Evolutionary conservation across 2,329 filamentous ascomycete species (phyloP).

Genomic region (Ophiocordyceps sinensis): DNA sequence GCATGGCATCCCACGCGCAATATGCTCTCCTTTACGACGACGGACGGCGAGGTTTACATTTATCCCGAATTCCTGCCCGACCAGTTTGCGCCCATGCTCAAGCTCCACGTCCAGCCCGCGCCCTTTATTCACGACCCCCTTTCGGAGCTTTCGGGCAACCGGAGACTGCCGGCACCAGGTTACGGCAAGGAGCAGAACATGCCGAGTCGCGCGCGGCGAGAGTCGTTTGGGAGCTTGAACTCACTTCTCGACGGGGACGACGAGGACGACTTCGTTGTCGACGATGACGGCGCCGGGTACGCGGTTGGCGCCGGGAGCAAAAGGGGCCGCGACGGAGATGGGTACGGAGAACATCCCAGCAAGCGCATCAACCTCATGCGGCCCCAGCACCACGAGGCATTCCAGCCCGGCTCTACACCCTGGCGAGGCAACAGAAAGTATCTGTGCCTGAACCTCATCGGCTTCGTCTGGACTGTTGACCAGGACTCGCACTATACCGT

Average conservation of each 20-base stretch:
- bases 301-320: constrained; percentile 40
- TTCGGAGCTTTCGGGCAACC: constrained; percentile 53
- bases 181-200: constrained; percentile 34
- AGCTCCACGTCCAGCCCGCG: constrained; percentile 52
- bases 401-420: constrained; percentile 88
- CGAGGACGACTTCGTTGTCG: constrained; percentile 74
- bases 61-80: constrained; percentile 54
- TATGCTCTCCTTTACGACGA: constrained; percentile 79
- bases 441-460: constrained; percentile 81
- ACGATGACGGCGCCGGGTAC: constrained; percentile 92
- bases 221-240: constrained; percentile 65
- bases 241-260: constrained; percentile 57
- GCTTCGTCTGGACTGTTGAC: constrained; percentile 93
- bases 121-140: constrained; percentile 77
- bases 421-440: constrained; percentile 94
- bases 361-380: constrained; percentile 36
- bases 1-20: constrained; percentile 88
- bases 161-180: constrained; percentile 35
- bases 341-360: constrained; percentile 23
- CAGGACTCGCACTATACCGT: constrained; percentile 90
- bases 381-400: constrained; percentile 64
- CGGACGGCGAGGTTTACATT: constrained; percentile 86
- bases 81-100: constrained; percentile 41
- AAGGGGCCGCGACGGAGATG: constrained; percentile 36
- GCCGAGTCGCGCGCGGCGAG: constrained; percentile 38